A percentile compares a stretch with the other conserved stretches of the same genome.
Conservation (phyloP, 257 asterid genomes). For the Scutellaria barbata region DNA sequence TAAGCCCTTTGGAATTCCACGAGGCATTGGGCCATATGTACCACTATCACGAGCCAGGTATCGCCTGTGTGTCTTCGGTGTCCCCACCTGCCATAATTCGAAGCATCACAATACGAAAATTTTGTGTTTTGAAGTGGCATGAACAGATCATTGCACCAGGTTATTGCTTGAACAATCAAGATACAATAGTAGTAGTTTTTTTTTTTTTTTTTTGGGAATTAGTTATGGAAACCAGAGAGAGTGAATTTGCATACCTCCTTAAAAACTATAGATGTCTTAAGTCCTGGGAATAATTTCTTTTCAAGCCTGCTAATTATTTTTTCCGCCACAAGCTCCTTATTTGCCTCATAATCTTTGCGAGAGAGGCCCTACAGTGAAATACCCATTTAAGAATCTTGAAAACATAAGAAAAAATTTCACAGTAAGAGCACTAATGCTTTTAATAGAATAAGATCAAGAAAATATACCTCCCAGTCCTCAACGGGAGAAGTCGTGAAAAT, state of each 20-base stretch:
- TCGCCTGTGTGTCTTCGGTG: constrained; percentile 93
- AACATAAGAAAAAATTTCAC: constrained; percentile 14
- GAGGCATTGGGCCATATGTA: constrained; percentile 97
- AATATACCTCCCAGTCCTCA: constrained; percentile 92
- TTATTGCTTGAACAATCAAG: too few relatives aligned
- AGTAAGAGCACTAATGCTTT: constrained; percentile 18
- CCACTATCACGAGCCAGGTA: constrained; percentile 98
- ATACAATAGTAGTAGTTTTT: too few relatives aligned
- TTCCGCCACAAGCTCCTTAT: constrained; percentile 83
- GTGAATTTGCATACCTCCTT: constrained; percentile 63
- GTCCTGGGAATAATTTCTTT: constrained; percentile 86
- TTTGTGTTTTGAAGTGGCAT: not conserved
- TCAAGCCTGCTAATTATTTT: constrained; percentile 82
- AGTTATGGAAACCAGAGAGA: not conserved
- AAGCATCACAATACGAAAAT: constrained; percentile 23
- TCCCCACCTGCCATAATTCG: constrained; percentile 76
- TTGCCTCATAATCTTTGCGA: constrained; percentile 72
- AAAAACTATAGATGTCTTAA: constrained; percentile 71
- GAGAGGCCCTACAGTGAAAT: constrained; percentile 70
- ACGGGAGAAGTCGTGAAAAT: constrained; percentile 87
- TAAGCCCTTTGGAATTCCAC: constrained; percentile 77
- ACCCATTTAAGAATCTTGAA: constrained; percentile 23
- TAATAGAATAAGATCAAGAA: constrained; percentile 25
- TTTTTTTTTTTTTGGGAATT: too few relatives aligned
- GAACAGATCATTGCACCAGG: not conserved